These are phyloP conservation scores for Didymella exigua DNA, from an alignment of 2,329 filamentous ascomycete genomes.

Conservation along the genomic window DNA sequence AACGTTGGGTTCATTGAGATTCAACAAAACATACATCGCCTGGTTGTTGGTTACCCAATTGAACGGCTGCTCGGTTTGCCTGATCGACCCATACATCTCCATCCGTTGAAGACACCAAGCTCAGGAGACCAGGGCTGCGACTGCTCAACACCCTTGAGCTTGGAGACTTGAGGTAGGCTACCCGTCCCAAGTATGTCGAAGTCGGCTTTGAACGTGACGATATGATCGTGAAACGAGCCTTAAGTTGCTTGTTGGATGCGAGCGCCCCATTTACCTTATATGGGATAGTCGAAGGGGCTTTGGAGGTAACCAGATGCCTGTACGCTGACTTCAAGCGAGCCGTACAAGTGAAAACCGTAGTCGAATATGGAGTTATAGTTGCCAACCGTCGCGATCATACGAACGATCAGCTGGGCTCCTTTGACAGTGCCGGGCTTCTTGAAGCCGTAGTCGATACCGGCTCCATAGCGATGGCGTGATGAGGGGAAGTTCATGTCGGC, in stretches of 20 bases:
- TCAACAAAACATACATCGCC: slow-evolving; percentile 58
- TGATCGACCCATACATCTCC: slow-evolving; percentile 37
- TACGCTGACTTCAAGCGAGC: slow-evolving; percentile 44
- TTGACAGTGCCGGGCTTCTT: slow-evolving; percentile 37
- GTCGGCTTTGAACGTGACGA: slow-evolving; percentile 52
- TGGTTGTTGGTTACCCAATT: slow-evolving; percentile 57
- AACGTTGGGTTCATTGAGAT: slow-evolving; percentile 55
- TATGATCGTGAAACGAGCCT: slow-evolving; percentile 43
- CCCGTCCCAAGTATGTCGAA: slow-evolving; percentile 44
- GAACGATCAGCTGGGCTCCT: slow-evolving; percentile 42
- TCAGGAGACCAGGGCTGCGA: slow-evolving; percentile 43
- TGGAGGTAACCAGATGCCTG: slow-evolving; percentile 43
- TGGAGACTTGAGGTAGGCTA: slow-evolving; percentile 44
- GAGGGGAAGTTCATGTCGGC: slow-evolving; percentile 40
- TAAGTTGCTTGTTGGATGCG: slow-evolving; percentile 47
- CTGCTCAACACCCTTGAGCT: slow-evolving; percentile 32
- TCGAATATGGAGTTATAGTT: slow-evolving; percentile 52
- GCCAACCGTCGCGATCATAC: slow-evolving; percentile 51
- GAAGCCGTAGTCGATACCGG: slow-evolving; percentile 31
- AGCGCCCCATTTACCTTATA: slow-evolving; percentile 45
- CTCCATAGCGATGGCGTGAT: slow-evolving; percentile 39
- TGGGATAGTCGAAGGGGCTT: slow-evolving; percentile 40
- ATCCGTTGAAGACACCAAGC: slow-evolving; percentile 40
- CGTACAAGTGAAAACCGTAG: slow-evolving; percentile 38
- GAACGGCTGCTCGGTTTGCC: slow-evolving; percentile 54